Evolutionary conservation across 306 rosid genomes (phyloP), one percentile per base, ranked within the genome.

Genomic region (Cucurbita ficifolia): DNA sequence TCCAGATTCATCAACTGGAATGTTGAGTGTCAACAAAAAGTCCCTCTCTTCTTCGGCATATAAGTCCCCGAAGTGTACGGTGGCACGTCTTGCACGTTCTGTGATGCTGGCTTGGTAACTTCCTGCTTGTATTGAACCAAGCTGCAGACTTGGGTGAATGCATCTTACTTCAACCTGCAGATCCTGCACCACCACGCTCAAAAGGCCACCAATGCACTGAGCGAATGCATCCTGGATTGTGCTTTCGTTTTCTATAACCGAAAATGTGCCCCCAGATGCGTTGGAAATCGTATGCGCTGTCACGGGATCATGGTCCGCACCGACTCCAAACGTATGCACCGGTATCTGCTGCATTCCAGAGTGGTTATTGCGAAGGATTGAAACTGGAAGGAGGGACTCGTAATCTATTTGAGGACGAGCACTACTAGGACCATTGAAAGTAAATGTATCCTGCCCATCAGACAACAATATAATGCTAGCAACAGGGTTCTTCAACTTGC

Each of bases 191-290:
- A 94, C 95, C 78, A 94, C 99, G 46, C 99, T 94, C 79, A 94
- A 78, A 29, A 94, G 88, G 46, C 99, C 99, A 19, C 99, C 99
- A 73, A 94, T 87, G 82, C 99, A 94, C 81, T 91, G 99, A 35
- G 99, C 99, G 76, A 94, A 94, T 67, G 97, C 99, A 79, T 94
- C 97, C 83, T 94, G 99, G 75, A 94, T 89, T 74, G 89, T 94
- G 76, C 68, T 74, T 83, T 91, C 99, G 6, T 92, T 81, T 81
- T 94, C 97, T 78, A 94, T 90, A 76, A 89, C 91, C 53, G 99
- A 94, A 85, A 91, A 94, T 62, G 99, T 91, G n/a, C 99, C 99
- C 33, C 97, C 89, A 29, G 99, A 91, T 17, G 70, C 62, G 80
- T 94, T 97, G 17, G 99, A 91, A 72, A 94, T 84, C 33, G 91